Conservation (phyloP, 805 yeast species). For the Henningerozyma blattae region DNA sequence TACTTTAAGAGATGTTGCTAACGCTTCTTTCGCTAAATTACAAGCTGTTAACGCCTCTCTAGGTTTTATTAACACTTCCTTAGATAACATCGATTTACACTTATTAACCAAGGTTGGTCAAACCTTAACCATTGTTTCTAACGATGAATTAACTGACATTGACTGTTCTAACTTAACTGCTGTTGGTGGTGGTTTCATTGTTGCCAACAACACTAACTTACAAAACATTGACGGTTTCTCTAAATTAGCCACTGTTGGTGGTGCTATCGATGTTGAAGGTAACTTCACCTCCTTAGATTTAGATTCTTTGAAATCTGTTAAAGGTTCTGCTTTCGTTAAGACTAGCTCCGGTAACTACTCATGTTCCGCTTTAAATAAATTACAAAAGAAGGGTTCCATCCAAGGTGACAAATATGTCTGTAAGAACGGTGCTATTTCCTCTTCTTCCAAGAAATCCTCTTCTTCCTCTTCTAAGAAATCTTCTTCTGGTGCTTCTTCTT, state of each 20-base stretch:
- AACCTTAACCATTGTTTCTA: slow-evolving; percentile 63
- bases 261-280: slow-evolving; percentile 80
- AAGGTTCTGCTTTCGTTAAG: slow-evolving; percentile 84
- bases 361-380: slow-evolving; percentile 62
- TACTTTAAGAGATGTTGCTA: slow-evolving; percentile 68
- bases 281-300: slow-evolving; percentile 70
- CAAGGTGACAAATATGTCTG: slow-evolving; percentile 84
- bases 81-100: slow-evolving; percentile 44
- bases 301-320: slow-evolving; percentile 60
- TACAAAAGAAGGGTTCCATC: slow-evolving; percentile 69
- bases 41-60: slow-evolving; percentile 67
- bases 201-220: slow-evolving; percentile 75
- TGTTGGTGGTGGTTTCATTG: slow-evolving; percentile 88
- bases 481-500: background rate
- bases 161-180: slow-evolving; percentile 58
- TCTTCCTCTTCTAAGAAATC: background rate
- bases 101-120: slow-evolving; percentile 59
- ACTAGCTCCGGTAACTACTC: slow-evolving; percentile 60
- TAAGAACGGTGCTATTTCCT: slow-evolving; percentile 45
- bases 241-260: slow-evolving; percentile 61
- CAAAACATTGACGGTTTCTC: slow-evolving; percentile 60
- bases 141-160: slow-evolving; percentile 56
- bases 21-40: slow-evolving; percentile 60
- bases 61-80: slow-evolving; percentile 63
- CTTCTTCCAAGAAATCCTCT: slow-evolving; percentile 24